Base-by-base conservation (phyloP, 139 green algal genomes). In the Picochlorum sp. region DNA sequence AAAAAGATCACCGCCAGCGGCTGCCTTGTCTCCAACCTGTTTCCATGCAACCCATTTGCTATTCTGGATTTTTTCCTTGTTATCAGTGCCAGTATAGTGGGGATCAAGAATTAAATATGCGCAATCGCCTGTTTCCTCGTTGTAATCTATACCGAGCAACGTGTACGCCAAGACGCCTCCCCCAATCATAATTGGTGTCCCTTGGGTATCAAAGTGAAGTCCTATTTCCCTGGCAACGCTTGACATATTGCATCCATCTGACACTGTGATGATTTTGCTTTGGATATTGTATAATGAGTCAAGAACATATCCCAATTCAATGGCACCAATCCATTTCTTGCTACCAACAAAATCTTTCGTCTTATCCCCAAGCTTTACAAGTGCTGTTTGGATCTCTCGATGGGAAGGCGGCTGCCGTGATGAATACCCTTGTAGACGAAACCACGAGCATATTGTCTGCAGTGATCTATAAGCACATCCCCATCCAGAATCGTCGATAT, bases 121-220 rank as follows among this genome's bases (percentile, higher is more conserved):
- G 29, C 71, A 82, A 24, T 94, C 81, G 5, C 88, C 91, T 3
- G 78, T 94, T 8, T 40, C 26, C 63, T 91, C 84, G 54, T 95
- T 80, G 45, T 82, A 94, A n/a, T 84, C 74, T 7, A 97, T 79
- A 2, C 89, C 89, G 30, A 97, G 70, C 32, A 97, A 76, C 4
- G 90, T 97, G 77, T 97, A 97, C 0, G 90, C 90, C 31, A 97
- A 75, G 69, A 97, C 89, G 7, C 90, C 90, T 7, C 90, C 90
- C 20, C 90, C 87, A 24, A 96, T 86, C 87, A 96, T 96, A 44
- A 97, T 71, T 20, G 81, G 81, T 7, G 78, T 87, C 26, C 81
- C 85, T 33, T 94, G 77, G 0, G 58, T 85, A 43, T 78, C 67
- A 68, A 97, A 97, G 63, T 97, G 89, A 31, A 72, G 72, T 1